Evolutionary conservation across 108 stramenopile genomes (phyloP).

Genomic region (Nitzschia palea): DNA sequence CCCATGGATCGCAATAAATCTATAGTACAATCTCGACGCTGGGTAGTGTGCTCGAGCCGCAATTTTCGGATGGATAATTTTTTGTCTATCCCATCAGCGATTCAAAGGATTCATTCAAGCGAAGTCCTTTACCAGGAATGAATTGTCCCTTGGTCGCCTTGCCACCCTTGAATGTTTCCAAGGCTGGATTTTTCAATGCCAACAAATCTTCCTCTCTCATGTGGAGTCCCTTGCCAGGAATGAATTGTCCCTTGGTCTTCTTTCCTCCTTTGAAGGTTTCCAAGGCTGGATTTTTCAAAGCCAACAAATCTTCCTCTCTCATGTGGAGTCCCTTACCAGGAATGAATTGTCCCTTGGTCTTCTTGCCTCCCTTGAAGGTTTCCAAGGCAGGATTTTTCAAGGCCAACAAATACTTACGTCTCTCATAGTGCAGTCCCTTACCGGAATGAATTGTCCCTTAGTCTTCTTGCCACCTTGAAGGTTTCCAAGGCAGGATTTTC

Average conservation of each 20-base stretch:
- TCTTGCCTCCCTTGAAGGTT: slow-evolving; percentile 43
- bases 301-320: slow-evolving; percentile 32
- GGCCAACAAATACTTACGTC: slow-evolving; percentile 40
- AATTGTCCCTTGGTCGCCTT: slow-evolving; percentile 38
- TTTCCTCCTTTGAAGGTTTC: slow-evolving; percentile 46
- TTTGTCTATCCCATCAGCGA: slow-evolving; percentile 8
- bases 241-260: slow-evolving; percentile 40
- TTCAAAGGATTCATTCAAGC: slow-evolving; percentile 33
- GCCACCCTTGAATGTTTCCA: slow-evolving; percentile 37
- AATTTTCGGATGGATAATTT: background rate
- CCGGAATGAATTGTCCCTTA: slow-evolving; percentile 45
- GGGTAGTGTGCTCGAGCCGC: background rate
- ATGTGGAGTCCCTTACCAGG: slow-evolving; percentile 52
- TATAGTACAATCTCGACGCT: background rate
- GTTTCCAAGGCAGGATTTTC: slow-evolving; percentile 48
- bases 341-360: slow-evolving; percentile 38
- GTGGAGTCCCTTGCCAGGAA: slow-evolving; percentile 53
- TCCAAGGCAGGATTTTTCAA: slow-evolving; percentile 42
- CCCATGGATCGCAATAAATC: background rate
- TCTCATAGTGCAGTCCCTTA: slow-evolving; percentile 40
- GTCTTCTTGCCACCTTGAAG: slow-evolving; percentile 37
- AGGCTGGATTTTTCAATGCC: slow-evolving; percentile 42
- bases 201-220: slow-evolving; percentile 44
- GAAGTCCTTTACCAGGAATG: slow-evolving; percentile 49
- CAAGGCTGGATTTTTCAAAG: slow-evolving; percentile 42